A percentile compares a stretch with the other conserved stretches of the same genome.
These are phyloP conservation scores for Globisporangium solare DNA, from an alignment of 352 stramenopile genomes.

Conservation along the genomic window DNA sequence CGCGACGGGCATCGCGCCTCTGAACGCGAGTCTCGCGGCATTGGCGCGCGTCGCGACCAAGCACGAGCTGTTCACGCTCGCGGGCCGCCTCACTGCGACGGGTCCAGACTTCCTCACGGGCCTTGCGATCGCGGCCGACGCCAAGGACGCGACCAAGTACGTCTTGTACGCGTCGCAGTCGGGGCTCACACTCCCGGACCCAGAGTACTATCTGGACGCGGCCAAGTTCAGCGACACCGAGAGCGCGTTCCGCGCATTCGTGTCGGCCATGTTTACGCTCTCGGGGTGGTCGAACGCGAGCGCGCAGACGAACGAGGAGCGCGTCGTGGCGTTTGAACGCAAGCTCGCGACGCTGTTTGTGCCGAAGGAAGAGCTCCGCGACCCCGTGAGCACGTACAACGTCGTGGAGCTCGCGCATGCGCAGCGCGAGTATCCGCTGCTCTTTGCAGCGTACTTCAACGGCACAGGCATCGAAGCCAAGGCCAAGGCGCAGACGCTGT, in stretches of 20 bases:
- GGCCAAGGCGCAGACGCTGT: constrained; percentile 22
- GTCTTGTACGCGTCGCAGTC: constrained; percentile 79
- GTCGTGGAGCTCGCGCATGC: constrained; percentile 67
- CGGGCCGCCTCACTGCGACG: constrained; percentile 43
- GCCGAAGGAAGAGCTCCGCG: constrained; percentile 84
- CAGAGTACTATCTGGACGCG: constrained; percentile 90
- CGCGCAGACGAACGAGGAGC: constrained; percentile 29
- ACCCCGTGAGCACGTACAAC: constrained; percentile 90
- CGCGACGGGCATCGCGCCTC: constrained; percentile 27
- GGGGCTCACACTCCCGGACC: constrained; percentile 86
- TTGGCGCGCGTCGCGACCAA: constrained; percentile 34
- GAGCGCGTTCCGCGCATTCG: constrained; percentile 66
- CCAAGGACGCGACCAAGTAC: constrained; percentile 79
- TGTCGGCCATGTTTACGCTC: constrained; percentile 75
- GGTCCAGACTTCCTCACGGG: constrained; percentile 80
- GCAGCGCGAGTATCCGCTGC: constrained; percentile 37
- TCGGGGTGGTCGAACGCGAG: constrained; percentile 28
- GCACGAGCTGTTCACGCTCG: constrained; percentile 39
- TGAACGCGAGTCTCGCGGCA: constrained; percentile 25
- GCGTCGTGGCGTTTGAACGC: constrained; percentile 85
- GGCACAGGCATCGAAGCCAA: constrained; percentile 36
- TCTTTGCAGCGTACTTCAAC: constrained; percentile 49
- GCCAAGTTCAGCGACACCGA: constrained; percentile 73
- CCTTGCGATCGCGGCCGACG: constrained; percentile 69
- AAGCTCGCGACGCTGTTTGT: constrained; percentile 79